These are phyloP conservation scores for Didymella glomerata DNA, from an alignment of 2,329 filamentous ascomycete species.

Conservation along the genomic window DNA sequence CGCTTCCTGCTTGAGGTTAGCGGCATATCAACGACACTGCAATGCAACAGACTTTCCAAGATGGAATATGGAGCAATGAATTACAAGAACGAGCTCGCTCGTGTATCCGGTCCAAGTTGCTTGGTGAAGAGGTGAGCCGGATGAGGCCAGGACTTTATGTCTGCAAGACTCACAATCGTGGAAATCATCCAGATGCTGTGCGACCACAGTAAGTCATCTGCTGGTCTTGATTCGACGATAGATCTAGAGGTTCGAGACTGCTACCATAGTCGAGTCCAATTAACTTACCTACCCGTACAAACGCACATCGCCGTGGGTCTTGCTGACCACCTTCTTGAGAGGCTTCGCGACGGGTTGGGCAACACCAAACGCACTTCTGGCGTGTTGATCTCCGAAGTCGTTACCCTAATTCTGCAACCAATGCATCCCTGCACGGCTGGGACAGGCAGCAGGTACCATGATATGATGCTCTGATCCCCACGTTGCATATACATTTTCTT, in stretches of 20 bases:
- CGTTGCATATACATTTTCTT: not conserved
- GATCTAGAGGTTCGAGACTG: not conserved
- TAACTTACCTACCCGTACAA: not conserved
- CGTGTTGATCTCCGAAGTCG: not conserved
- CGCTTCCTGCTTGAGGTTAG: not conserved
- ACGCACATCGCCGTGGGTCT: not conserved
- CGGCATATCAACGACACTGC: not conserved
- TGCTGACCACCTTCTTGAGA: not conserved
- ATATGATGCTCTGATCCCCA: not conserved
- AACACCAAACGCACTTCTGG: not conserved
- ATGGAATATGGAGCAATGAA: not conserved
- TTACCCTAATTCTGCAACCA: not conserved
- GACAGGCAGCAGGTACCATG: not conserved
- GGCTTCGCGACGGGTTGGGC: not conserved
- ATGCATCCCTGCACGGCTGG: not conserved
- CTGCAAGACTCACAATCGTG: not conserved
- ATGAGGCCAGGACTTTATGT: not conserved
- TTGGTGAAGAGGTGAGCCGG: too few relatives aligned
- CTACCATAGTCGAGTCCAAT: not conserved
- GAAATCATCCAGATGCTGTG: not conserved
- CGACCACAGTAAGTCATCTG: not conserved
- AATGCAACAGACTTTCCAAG: not conserved
- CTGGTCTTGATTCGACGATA: not conserved
- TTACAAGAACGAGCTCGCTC: not conserved
- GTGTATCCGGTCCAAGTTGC: not conserved